Percentiles rank a stretch among this genome's conserved stretches.
These are phyloP conservation scores for Polytrichum formosum DNA, from an alignment of 225 moss, liverwort and hornwort genomes.

Conservation along the genomic window DNA sequence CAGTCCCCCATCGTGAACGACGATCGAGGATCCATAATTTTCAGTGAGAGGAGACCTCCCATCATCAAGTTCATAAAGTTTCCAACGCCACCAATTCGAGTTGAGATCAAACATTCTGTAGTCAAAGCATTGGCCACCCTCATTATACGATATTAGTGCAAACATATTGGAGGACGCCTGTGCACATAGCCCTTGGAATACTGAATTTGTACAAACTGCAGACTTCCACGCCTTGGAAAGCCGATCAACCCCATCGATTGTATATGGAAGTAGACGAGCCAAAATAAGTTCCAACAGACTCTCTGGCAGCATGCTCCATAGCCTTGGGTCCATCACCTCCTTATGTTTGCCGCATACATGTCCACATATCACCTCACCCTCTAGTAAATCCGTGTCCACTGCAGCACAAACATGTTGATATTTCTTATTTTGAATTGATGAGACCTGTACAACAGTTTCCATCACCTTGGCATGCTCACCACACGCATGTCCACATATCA, in stretches of 20 bases:
- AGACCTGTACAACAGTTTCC: slow-evolving; percentile 1
- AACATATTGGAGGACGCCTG: not conserved
- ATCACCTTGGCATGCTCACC: not conserved
- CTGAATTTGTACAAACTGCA: not conserved
- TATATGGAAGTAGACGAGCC: not conserved
- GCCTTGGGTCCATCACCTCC: not conserved
- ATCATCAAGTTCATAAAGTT: not conserved
- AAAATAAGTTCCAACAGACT: slow-evolving; percentile 9
- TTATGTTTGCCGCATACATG: not conserved
- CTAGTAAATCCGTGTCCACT: not conserved
- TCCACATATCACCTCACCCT: slow-evolving; percentile 1
- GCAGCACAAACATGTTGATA: not conserved
- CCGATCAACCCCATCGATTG: not conserved
- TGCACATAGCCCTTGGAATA: not conserved
- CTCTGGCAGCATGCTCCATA: slow-evolving; percentile 14
- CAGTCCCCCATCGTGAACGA: not conserved
- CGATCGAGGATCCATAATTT: not conserved
- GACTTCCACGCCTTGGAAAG: not conserved
- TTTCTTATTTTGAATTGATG: not conserved
- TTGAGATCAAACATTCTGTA: slow-evolving; percentile 2
- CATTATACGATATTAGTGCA: slow-evolving; percentile 2
- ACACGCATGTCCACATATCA: not conserved
- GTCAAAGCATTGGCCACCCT: not conserved
- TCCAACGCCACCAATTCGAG: not conserved
- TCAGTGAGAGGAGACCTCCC: not conserved